A percentile compares a stretch with the other conserved stretches of the same genome.
phyloP scores from a whole-genome alignment of 768 basidiomycete species.

The Podaxis sp. region DNA sequence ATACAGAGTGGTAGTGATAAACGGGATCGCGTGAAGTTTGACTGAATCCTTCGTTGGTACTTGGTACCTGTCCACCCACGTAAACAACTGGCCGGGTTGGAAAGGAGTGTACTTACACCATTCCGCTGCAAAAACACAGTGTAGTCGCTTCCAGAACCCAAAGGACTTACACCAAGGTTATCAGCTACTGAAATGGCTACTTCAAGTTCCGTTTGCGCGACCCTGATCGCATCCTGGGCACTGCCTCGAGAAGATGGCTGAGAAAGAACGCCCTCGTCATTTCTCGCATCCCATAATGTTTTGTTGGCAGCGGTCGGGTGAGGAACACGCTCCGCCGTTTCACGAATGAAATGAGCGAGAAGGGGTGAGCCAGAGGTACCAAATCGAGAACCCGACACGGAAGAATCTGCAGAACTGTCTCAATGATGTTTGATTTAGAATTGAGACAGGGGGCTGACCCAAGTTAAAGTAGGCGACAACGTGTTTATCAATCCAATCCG shows the following conservation, averaged over 20 bases:
- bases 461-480: constrained; percentile 88
- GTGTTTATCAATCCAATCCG: constrained; percentile 74
- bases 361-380: constrained; percentile 69
- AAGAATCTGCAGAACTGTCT: constrained; percentile 28
- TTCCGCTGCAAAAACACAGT: constrained; percentile 84
- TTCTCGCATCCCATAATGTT: constrained; percentile 77
- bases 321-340: constrained; percentile 66
- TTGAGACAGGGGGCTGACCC: constrained; percentile 32
- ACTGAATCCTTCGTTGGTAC: constrained; percentile 41
- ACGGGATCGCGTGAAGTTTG: constrained; percentile 48
- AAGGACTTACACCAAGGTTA: constrained; percentile 44
- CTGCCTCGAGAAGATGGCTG: constrained; percentile 20
- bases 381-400: constrained; percentile 64
- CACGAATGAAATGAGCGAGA: constrained; percentile 71
- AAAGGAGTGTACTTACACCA: constrained; percentile 30
- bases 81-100: neutral
- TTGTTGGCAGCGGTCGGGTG: constrained; percentile 67
- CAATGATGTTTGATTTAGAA: neutral
- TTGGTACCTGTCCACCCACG: constrained; percentile 32
- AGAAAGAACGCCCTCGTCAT: constrained; percentile 53
- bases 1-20: constrained; percentile 76
- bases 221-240: constrained; percentile 21
- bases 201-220: constrained; percentile 38
- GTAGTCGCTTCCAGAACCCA: constrained; percentile 86
- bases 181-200: constrained; percentile 26